Evolutionary conservation across 768 basidiomycete genomes (phyloP), one percentile per base, ranked within the genome.

Genomic region (Trametes maxima): DNA sequence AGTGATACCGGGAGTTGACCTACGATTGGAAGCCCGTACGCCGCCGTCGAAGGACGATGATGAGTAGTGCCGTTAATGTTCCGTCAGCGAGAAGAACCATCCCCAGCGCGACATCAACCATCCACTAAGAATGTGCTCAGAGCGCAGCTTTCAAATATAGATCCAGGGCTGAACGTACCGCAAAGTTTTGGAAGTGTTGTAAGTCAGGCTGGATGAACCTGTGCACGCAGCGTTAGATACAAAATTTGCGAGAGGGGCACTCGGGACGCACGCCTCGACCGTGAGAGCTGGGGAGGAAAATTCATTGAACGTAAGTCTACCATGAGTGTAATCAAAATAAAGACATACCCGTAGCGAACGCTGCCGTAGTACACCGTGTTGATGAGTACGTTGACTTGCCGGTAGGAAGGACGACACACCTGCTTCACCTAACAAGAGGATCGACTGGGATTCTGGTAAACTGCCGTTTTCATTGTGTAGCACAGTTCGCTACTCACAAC

Each of bases 11-110:
- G 3, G 1, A 46, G 13, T 8, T 11, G 7, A 22, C 50, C 8
- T 51, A 51, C 50, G 35, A 28, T 37, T 51, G 24, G 36, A 51
- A 51, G n/a, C 50, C 50, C 4, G 50, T 51, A 5, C 50, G 50
- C 19, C 50, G 36, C 11, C 19, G 50, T 16, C 50, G 35, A 4
- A 51, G 35, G 19, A 39, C 37, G 19, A 37, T 37, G n/a, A 28
- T 51, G 35, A 51, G 50, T 35, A 51, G 35, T 35, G 50, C 19
- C 2, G 50, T 51, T 19, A 51, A 36, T 11, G 37, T 35, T 6
- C 28, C 19, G 17, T 51, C 50, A 0, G 50, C 50, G n/a, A 19
- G 5, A 12, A 51, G 17, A 21, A 51, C 37, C 50, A 51, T 22
- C 35, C 50, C 50, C 10, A 51, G 2, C 3, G 35, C 50, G n/a